Conservation (phyloP, 176 grass and related monocot species). For the Avena sativa region DNA sequence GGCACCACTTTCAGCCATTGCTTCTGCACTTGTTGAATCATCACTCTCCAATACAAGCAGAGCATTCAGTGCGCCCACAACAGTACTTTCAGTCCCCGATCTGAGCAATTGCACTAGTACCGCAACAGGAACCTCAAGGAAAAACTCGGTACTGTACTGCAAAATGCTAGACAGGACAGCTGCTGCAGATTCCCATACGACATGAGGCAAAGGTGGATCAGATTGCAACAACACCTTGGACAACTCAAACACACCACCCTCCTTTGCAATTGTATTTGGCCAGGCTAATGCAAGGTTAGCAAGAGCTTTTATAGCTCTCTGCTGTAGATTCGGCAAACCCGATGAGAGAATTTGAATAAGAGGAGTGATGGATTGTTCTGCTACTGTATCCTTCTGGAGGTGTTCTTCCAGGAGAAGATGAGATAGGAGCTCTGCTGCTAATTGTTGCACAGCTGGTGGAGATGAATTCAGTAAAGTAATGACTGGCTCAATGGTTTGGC, state of each 20-base stretch:
- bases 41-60: conserved; percentile 98
- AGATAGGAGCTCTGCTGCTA: conserved; percentile 92
- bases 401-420: conserved; percentile 98
- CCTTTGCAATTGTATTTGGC: conserved; percentile 99
- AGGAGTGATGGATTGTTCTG: conserved; percentile 87
- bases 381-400: conserved; percentile 86
- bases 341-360: conserved; percentile 97
- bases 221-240: conserved; percentile 95
- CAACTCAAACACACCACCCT: conserved; percentile 94
- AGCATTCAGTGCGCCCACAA: conserved; percentile 95
- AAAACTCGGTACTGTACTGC: conserved; percentile 98
- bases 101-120: conserved; percentile 92
- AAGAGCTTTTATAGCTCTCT: conserved; percentile 97
- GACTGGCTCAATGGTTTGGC: conserved; percentile 86
- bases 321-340: conserved; percentile 82
- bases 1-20: conserved; percentile 98
- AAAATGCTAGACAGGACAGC: conserved; percentile 95
- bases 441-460: conserved; percentile 92
- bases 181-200: conserved; percentile 98
- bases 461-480: conserved; percentile 85
- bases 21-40: conserved; percentile 98
- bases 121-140: conserved; percentile 96
- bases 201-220: conserved; percentile 93
- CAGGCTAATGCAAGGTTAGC: conserved; percentile 87
- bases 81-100: conserved; percentile 88